These are phyloP conservation scores for Ophiostoma himal-ulmi DNA, from an alignment of 2,329 filamentous ascomycete species.

Conservation along the genomic window DNA sequence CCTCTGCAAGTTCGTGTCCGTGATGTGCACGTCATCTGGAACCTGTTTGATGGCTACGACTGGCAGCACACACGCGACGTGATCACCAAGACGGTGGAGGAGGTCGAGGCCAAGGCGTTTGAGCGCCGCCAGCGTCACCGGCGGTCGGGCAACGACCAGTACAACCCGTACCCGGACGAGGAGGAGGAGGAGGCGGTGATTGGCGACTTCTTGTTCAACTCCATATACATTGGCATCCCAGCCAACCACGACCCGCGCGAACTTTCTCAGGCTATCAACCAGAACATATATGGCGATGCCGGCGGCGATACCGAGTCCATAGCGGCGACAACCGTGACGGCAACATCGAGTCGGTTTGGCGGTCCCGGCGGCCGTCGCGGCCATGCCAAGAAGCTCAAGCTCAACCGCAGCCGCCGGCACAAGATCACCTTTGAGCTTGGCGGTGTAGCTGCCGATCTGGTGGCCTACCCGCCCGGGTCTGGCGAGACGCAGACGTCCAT, in stretches of 20 bases:
- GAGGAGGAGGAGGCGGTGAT: constrained; percentile 82
- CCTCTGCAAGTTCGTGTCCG: constrained; percentile 73
- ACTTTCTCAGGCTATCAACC: constrained; percentile 77
- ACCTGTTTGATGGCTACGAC: constrained; percentile 95
- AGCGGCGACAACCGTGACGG: constrained; percentile 57
- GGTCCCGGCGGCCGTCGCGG: constrained; percentile 31
- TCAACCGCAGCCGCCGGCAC: constrained; percentile 81
- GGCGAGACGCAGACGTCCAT: constrained; percentile 84
- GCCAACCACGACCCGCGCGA: constrained; percentile 79
- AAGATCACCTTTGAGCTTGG: constrained; percentile 94
- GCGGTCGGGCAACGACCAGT: constrained; percentile 46
- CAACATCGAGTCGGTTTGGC: constrained; percentile 45
- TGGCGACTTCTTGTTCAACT: constrained; percentile 95
- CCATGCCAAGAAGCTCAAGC: constrained; percentile 54
- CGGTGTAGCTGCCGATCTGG: constrained; percentile 72
- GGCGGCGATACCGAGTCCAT: constrained; percentile 82
- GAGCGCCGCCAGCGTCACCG: constrained; percentile 61
- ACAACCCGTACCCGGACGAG: constrained; percentile 43
- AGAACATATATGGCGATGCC: constrained; percentile 71
- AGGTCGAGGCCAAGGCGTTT: constrained; percentile 75
- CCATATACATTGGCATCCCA: constrained; percentile 92
- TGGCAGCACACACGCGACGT: constrained; percentile 83
- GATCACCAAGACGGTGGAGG: constrained; percentile 80
- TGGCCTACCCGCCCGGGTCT: constrained; percentile 68
- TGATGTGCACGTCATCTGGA: constrained; percentile 93